Conservation (phyloP, 2,329 filamentous ascomycete species). For the Corynespora cassiicola region DNA sequence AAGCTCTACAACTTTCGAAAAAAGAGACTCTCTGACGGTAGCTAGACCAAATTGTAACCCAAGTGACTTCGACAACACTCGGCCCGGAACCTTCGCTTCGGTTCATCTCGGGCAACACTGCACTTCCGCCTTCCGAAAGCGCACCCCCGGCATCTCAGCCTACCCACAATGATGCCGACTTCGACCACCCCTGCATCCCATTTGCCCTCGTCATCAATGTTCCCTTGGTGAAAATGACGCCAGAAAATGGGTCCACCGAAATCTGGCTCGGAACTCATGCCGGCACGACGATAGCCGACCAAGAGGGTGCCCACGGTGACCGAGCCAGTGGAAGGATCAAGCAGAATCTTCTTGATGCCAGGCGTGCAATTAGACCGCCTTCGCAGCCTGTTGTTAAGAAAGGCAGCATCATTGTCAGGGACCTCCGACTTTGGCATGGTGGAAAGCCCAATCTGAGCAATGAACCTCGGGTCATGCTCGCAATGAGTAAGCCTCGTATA, state of each 20-base stretch:
- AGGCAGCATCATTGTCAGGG: constrained; percentile 54
- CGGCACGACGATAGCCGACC: constrained; percentile 40
- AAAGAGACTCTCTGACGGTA: constrained; percentile 1
- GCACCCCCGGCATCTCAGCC: constrained; percentile 40
- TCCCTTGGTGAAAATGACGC: constrained; percentile 53
- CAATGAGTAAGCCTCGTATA: constrained; percentile 30
- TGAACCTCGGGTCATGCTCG: constrained; percentile 55
- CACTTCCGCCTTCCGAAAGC: constrained; percentile 53
- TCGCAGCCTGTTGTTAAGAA: constrained; percentile 45
- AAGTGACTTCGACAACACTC: constrained; percentile 59
- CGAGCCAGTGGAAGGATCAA: constrained; percentile 38
- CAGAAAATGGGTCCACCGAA: constrained; percentile 58
- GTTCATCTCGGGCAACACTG: constrained; percentile 44
- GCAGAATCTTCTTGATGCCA: constrained; percentile 25
- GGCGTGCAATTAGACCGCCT: constrained; percentile 22
- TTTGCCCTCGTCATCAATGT: constrained; percentile 58
- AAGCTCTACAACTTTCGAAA: no score
- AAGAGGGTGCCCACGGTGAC: constrained; percentile 49
- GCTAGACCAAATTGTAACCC: constrained; percentile 61
- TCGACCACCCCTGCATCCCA: constrained; percentile 42
- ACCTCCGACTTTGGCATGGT: constrained; percentile 58
- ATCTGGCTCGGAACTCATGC: constrained; percentile 58
- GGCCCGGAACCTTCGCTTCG: constrained; percentile 37
- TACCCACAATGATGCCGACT: constrained; percentile 42
- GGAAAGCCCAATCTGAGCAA: constrained; percentile 55